A percentile compares a stretch with the other conserved stretches of the same genome.
Conservation (phyloP, 2,329 filamentous ascomycete genomes). For the Pseudonectria buxi region DNA sequence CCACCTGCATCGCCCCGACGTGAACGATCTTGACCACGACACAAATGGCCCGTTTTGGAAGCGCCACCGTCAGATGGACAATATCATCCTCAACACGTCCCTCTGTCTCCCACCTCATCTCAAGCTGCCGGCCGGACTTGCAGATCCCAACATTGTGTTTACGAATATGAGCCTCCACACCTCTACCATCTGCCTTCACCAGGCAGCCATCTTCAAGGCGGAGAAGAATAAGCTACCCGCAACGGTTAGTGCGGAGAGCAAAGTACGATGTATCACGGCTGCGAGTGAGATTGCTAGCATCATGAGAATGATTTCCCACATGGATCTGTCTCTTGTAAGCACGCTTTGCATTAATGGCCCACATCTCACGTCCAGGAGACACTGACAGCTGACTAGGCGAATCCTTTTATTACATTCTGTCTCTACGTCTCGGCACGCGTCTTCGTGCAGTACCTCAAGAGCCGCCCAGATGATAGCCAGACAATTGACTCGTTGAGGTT, state of each 20-base stretch:
- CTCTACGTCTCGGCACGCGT: constrained; percentile 93
- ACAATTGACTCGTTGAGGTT: constrained; percentile 81
- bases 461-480: constrained; percentile 75
- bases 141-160: constrained; percentile 81
- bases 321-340: constrained; percentile 74
- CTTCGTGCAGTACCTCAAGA: constrained; percentile 95
- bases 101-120: constrained; percentile 75
- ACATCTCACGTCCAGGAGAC: background rate
- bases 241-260: constrained; percentile 80
- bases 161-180: constrained; percentile 97
- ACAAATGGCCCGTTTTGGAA: constrained; percentile 95
- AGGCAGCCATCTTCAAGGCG: constrained; percentile 95
- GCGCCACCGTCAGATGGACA: constrained; percentile 81
- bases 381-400: constrained; percentile 58
- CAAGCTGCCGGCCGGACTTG: constrained; percentile 68
- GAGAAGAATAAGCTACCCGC: constrained; percentile 77
- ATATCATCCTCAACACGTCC: constrained; percentile 80
- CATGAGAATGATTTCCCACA: constrained; percentile 90
- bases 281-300: constrained; percentile 91
- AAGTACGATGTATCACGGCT: constrained; percentile 84
- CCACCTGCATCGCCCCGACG: constrained; percentile 81
- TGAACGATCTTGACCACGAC: constrained; percentile 76
- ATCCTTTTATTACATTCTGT: constrained; percentile 91
- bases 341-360: constrained; percentile 1
- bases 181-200: constrained; percentile 93